Percentiles rank a stretch among this genome's conserved stretches.
phyloP scores from a whole-genome alignment of 371 early-diverging fungal species.

The Nematocida minor region DNA sequence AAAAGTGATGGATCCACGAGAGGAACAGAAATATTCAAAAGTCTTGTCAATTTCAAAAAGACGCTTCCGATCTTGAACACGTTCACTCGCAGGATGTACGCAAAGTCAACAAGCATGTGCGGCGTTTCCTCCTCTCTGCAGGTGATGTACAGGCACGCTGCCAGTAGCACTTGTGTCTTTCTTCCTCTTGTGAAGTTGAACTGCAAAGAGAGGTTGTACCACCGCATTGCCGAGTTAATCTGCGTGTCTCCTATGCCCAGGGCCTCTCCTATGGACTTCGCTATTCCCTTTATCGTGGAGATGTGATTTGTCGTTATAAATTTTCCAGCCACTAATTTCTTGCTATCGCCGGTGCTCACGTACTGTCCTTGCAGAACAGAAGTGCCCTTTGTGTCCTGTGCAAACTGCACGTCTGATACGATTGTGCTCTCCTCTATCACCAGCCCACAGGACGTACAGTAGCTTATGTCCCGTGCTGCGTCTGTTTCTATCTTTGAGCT shows the following conservation, averaged over 20 bases:
- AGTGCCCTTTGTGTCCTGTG: conserved; percentile 67
- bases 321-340: conserved; percentile 34
- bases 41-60: conserved; percentile 74
- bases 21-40: conserved; percentile 73
- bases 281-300: conserved; percentile 2
- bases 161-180: conserved; percentile 73
- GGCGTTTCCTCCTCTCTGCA: conserved; percentile 78
- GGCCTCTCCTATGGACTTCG: conserved; percentile 52
- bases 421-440: conserved; percentile 91
- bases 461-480: conserved; percentile 56
- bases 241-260: conserved; percentile 68
- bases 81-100: conserved; percentile 73
- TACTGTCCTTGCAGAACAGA: conserved; percentile 63
- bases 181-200: conserved; percentile 86
- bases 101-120: conserved; percentile 94
- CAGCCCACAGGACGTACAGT: conserved; percentile 65
- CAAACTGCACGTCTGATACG: conserved; percentile 83
- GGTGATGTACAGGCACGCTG: conserved; percentile 89
- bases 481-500: conserved; percentile 57
- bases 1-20: conserved; percentile 89
- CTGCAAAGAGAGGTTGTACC: conserved; percentile 80
- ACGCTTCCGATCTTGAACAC: conserved; percentile 85
- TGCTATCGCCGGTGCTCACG: conserved; percentile 49
- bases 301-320: conserved; percentile 44
- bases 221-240: conserved; percentile 77